Percentiles rank a stretch among this genome's conserved stretches.
Evolutionary conservation across 306 rosid species (phyloP).

Genomic region (Psophocarpus tetragonolobus): DNA sequence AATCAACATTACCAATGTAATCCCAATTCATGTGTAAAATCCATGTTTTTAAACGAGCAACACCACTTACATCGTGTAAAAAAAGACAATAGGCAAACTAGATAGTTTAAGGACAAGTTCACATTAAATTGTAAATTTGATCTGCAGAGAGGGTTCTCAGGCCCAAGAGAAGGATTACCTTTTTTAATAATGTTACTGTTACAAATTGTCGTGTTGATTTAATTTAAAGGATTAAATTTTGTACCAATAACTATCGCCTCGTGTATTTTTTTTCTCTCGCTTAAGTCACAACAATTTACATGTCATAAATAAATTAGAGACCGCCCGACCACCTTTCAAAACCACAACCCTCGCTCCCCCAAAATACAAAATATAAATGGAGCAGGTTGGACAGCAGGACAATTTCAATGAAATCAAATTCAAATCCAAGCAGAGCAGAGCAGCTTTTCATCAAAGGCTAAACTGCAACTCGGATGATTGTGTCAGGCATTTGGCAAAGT

Average conservation of each 20-base stretch:
- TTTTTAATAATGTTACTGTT: not conserved
- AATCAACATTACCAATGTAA: too few species aligned
- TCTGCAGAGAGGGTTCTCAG: not conserved
- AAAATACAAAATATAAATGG: not conserved
- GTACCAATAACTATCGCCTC: not conserved
- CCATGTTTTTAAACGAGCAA: not conserved
- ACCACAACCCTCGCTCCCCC: not conserved
- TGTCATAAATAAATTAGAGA: not conserved
- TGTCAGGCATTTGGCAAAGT: not conserved
- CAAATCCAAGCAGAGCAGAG: constrained; percentile 10
- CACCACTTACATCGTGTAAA: too few species aligned
- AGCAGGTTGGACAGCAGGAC: not conserved
- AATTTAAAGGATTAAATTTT: too few species aligned
- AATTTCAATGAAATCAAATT: not conserved
- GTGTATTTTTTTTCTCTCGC: not conserved
- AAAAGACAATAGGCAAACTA: not conserved
- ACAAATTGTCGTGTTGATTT: not conserved
- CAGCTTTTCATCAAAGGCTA: constrained; percentile 15
- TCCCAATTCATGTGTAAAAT: not conserved
- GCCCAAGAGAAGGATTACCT: not conserved
- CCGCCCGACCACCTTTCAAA: not conserved
- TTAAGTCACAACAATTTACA: not conserved
- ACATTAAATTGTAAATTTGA: not conserved
- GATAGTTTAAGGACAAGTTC: not conserved
- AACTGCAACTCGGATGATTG: constrained; percentile 13